phyloP scores from a whole-genome alignment of 2,329 filamentous ascomycete species.

The Hymenoscyphus linearis region DNA sequence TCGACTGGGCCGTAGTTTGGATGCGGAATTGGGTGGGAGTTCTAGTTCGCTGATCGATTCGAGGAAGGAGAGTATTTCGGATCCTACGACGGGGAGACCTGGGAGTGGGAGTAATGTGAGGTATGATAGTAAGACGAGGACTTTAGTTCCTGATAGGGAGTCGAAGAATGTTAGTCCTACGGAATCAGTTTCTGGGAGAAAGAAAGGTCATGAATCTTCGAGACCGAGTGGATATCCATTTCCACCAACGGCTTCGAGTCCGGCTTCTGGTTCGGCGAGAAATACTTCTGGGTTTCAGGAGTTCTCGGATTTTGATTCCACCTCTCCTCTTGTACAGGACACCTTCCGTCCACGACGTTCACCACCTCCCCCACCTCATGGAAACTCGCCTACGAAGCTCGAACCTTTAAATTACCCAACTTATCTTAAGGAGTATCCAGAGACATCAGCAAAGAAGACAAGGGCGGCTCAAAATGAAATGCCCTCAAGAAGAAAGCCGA shows the following conservation, averaged over 20 bases:
- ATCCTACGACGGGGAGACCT: constrained; percentile 13
- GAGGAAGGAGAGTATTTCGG: constrained; percentile 21
- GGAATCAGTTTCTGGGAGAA: constrained; percentile 25
- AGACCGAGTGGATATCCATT: constrained; percentile 30
- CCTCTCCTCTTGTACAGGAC: constrained; percentile 17
- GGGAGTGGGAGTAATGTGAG: constrained; percentile 22
- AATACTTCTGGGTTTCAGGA: constrained; percentile 24
- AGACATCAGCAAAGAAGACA: constrained; percentile 27
- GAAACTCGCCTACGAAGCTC: constrained; percentile 27
- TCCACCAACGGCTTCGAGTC: constrained; percentile 27
- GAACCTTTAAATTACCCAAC: constrained; percentile 36
- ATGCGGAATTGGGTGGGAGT: constrained; percentile 25
- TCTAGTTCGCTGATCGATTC: constrained; percentile 21
- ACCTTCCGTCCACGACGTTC: constrained; percentile 26
- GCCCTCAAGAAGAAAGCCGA: constrained; percentile 28
- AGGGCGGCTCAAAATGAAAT: constrained; percentile 24
- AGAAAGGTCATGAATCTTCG: constrained; percentile 18
- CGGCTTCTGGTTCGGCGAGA: constrained; percentile 25
- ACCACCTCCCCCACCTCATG: constrained; percentile 25
- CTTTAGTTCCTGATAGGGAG: constrained; percentile 23
- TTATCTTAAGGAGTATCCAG: constrained; percentile 34
- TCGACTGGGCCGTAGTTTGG: constrained; percentile 26
- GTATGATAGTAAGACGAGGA: constrained; percentile 32
- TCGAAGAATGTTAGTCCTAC: constrained; percentile 19
- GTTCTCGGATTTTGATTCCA: constrained; percentile 22